Evolutionary conservation across 163 green algal genomes (phyloP).

Genomic region (Volvox carteri): DNA sequence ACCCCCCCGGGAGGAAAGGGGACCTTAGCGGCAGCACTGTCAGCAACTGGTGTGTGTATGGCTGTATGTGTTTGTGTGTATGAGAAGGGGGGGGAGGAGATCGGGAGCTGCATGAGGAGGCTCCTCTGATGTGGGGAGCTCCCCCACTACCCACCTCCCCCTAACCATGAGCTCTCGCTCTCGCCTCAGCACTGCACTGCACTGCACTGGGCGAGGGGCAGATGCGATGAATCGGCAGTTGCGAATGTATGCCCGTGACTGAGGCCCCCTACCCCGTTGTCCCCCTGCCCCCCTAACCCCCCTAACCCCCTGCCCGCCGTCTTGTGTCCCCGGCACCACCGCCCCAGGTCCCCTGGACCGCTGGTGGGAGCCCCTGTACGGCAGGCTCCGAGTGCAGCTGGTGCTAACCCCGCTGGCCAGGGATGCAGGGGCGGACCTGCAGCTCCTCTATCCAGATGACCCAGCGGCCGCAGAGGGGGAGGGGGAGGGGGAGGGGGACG

Average conservation of each 20-base stretch:
- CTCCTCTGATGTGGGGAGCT: too few species aligned
- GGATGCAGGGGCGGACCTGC: slow-evolving; percentile 69
- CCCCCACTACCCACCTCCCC: too few species aligned
- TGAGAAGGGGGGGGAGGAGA: too few species aligned
- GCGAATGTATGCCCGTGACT: too few species aligned
- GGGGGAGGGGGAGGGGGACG: not conserved
- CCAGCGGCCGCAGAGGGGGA: not conserved
- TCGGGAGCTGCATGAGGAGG: too few species aligned
- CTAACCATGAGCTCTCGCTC: too few species aligned
- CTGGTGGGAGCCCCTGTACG: slow-evolving; percentile 60
- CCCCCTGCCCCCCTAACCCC: not conserved
- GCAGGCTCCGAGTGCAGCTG: slow-evolving; percentile 58
- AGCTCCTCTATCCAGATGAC: slow-evolving; percentile 60
- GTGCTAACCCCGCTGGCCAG: slow-evolving; percentile 50
- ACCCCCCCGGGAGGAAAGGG: too few species aligned
- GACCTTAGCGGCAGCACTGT: too few species aligned
- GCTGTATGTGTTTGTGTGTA: not conserved
- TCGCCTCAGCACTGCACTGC: too few species aligned
- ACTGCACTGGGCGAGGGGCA: too few species aligned
- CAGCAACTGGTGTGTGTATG: too few species aligned
- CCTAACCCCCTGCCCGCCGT: not conserved
- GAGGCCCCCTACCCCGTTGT: not conserved
- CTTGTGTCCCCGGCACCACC: not conserved
- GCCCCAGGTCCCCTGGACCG: slow-evolving; percentile 44
- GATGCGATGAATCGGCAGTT: too few species aligned